Evolutionary conservation across 352 stramenopile genomes (phyloP), one percentile per base, ranked within the genome.

Genomic region (Phytopythium boreale): DNA sequence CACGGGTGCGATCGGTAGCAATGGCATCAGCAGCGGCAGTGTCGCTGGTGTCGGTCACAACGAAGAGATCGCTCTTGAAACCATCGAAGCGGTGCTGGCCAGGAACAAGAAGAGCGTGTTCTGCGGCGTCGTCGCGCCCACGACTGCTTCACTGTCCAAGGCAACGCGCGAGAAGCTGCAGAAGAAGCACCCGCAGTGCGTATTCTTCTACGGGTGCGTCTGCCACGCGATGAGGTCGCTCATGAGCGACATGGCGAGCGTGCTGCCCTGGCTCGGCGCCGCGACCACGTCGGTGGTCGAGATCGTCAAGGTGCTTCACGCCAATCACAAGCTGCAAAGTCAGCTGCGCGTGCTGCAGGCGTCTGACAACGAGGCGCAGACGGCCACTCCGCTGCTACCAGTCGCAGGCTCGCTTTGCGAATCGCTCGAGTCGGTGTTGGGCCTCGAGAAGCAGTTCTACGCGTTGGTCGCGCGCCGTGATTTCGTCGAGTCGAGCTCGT

Each of bases 171-270:
- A 85, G 36, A 75, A 63, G 49, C 75, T 91, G n/a, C 73, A 82
- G 67, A 82, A 78, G 53, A 86, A 84, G 55, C 60, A 84, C 53
- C 75, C 75, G 22, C 77, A 85, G 62, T 88, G 80, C 59, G 61
- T 73, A 0, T 91, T 91, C 58, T 89, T 80, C 67, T 75, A 91
- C 52, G 82, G 82, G n/a, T 91, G 82, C 49, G 69, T 83, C 26
- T 75, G 64, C 50, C 72, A 81, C 46, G 76, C 82, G 19, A 62
- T 91, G 24, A 63, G 57, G 1, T 59, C 86, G 53, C 59, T 91
- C 49, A 75, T 89, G 49, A 70, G 64, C 19, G 82, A 91, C 46
- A 70, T 91, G 31, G 70, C 56, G 50, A 74, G 55, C 37, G 77
- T 82, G 5, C 61, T 91, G 2, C 80, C 82, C 1, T 87, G 79